Base-by-base conservation (phyloP, 1,284 basidiomycete species). In the Cutaneotrichosporon sp. region DNA sequence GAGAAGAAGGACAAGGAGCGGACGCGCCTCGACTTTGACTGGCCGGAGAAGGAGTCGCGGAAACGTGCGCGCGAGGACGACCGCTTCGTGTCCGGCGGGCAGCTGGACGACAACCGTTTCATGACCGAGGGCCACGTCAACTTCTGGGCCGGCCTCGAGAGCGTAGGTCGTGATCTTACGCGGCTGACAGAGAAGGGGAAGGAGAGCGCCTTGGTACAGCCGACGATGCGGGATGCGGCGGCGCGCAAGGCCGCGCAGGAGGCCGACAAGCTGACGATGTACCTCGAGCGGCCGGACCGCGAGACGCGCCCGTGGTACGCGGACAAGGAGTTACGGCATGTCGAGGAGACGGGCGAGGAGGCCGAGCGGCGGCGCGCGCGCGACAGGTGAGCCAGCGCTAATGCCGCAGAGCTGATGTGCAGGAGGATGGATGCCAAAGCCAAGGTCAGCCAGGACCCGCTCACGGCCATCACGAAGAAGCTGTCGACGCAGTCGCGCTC, bases 291-390 rank as follows among this genome's bases (percentile, higher is more conserved):
- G 36, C 78, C 80, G 0, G 77, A 78, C 11, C 67, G 73, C 24
- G 80, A 81, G 67, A 79, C 77, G 3, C 77, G 77, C 60, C 79
- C 80, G 5, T 81, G 80, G 80, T 81, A 80, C 57, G 69, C 74
- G 3, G 76, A 80, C 62, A 64, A 64, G 16, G 73, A 77, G 8
- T 63, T 81, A 34, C 71, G 71, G 56, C 68, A 72, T 13, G 68
- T 71, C 22, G 78, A 80, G 33, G 78, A 81, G 34, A 70, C 66
- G 9, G 76, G 74, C 3, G 76, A 79, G 36, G 70, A 76, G 34
- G 74, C 74, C 0, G 69, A 73, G 49, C 65, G 68, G n/a, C 62
- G 74, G 8, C 60, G 78, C n/a, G 77, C 69, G 31, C 68, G 73
- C 24, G 69, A 76, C 24, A 66, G 60, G 77, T 77, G 59, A 53